phyloP scores from a whole-genome alignment of 768 basidiomycete genomes.

The Exsudoporus frostii region DNA sequence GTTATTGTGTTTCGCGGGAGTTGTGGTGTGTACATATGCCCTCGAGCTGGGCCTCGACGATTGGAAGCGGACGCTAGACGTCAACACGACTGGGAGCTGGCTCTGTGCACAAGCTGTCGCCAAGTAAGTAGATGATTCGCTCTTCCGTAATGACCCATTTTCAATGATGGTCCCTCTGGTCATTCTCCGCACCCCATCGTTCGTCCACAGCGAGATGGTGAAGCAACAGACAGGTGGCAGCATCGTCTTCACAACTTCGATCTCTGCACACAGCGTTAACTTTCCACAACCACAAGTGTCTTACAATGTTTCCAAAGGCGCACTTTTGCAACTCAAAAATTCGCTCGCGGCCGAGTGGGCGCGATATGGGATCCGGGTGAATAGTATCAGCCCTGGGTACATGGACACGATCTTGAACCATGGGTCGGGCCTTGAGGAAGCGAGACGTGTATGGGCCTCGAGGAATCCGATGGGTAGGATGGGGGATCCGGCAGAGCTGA shows the following conservation, averaged over 20 bases:
- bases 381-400: conserved; percentile 43
- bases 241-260: conserved; percentile 42
- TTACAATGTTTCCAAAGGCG: conserved; percentile 44
- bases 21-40: conserved; percentile 35
- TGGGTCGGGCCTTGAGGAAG: conserved; percentile 31
- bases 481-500: conserved; percentile 40
- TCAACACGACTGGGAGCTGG: conserved; percentile 46
- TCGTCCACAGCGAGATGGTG: conserved; percentile 38
- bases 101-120: conserved; percentile 42
- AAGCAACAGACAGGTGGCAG: conserved; percentile 39
- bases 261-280: conserved; percentile 41
- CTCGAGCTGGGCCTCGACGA: conserved; percentile 30
- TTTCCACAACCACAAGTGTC: conserved; percentile 42
- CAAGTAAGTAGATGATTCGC: conserved; percentile 25
- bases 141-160: background rate
- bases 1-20: conserved; percentile 43
- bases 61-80: conserved; percentile 39
- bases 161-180: background rate
- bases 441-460: conserved; percentile 36
- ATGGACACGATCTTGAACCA: conserved; percentile 43
- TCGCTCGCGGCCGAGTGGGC: conserved; percentile 44
- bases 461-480: conserved; percentile 44
- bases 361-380: conserved; percentile 40
- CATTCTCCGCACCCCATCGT: background rate
- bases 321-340: conserved; percentile 36